Conservation (phyloP, 2,329 filamentous ascomycete species). For the Emergomyces orientalis region DNA sequence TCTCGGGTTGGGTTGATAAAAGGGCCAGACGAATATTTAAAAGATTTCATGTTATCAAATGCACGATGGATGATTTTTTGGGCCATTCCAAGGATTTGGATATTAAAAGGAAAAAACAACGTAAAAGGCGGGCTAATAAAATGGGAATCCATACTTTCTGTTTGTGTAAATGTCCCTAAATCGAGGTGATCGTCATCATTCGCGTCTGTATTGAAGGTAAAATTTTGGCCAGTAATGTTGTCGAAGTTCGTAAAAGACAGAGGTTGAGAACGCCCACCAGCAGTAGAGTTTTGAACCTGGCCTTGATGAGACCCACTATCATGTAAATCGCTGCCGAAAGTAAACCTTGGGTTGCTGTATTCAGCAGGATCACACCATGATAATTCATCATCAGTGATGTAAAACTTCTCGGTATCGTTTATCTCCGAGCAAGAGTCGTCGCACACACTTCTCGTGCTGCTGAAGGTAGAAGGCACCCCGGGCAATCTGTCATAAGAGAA, state of each 20-base stretch:
- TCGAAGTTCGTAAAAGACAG: background rate
- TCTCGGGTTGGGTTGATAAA: background rate
- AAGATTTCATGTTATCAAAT: background rate
- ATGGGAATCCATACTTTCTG: constrained; percentile 16
- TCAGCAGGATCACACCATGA: constrained; percentile 7
- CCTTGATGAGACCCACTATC: background rate
- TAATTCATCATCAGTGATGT: constrained; percentile 14
- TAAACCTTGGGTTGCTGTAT: background rate
- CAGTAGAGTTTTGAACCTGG: background rate
- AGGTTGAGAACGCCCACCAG: background rate
- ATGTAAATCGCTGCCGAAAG: background rate
- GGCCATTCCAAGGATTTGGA: constrained; percentile 1
- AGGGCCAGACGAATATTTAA: background rate
- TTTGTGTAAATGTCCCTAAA: constrained; percentile 11
- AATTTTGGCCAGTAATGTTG: background rate
- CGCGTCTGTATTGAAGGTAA: constrained; percentile 4
- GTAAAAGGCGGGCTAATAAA: constrained; percentile 8
- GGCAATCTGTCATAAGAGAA: constrained; percentile 12
- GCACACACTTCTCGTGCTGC: background rate
- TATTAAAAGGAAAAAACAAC: constrained; percentile 7
- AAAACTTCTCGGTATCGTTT: constrained; percentile 13
- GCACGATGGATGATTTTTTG: background rate
- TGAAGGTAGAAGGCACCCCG: background rate
- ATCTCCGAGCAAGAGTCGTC: constrained; percentile 7
- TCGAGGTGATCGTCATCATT: constrained; percentile 8